phyloP scores from a whole-genome alignment of 2,329 filamentous ascomycete species.

The Fonsecaea monophora region DNA sequence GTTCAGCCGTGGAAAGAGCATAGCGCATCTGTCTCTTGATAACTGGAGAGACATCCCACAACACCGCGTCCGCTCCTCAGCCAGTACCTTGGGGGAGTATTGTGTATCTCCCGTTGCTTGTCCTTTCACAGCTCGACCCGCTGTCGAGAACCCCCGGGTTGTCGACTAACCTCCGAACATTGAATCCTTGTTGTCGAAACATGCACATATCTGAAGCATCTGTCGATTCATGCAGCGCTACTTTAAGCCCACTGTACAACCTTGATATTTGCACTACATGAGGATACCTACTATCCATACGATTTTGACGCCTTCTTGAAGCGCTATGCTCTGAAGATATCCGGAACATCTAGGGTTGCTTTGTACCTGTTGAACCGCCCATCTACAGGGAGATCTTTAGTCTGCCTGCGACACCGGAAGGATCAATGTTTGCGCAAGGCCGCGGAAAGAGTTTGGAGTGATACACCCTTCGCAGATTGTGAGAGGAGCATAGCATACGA shows the following conservation, averaged over 20 bases:
- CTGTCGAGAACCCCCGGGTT: background rate
- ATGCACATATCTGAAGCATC: constrained; percentile 9
- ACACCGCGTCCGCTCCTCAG: background rate
- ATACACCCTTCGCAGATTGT: constrained; percentile 15
- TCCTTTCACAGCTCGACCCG: background rate
- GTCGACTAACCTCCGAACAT: background rate
- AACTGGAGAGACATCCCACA: background rate
- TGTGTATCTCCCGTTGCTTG: background rate
- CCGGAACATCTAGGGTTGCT: constrained; percentile 1
- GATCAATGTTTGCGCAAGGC: constrained; percentile 16
- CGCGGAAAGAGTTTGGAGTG: constrained; percentile 12
- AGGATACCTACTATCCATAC: constrained; percentile 7
- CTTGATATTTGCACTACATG: constrained; percentile 14
- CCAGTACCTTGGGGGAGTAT: too few relatives aligned
- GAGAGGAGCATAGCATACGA: constrained; percentile 7
- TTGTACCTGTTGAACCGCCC: constrained; percentile 15
- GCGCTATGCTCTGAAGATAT: constrained; percentile 1
- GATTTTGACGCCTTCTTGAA: constrained; percentile 10
- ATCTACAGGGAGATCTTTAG: constrained; percentile 5
- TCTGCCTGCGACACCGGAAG: background rate
- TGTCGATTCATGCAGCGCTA: background rate
- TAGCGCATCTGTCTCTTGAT: background rate
- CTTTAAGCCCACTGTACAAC: background rate
- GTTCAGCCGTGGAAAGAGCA: background rate
- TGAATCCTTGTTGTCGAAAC: background rate